Base-by-base conservation (phyloP, 371 early-diverging fungal genomes). In the Mortierella sp. region DNA sequence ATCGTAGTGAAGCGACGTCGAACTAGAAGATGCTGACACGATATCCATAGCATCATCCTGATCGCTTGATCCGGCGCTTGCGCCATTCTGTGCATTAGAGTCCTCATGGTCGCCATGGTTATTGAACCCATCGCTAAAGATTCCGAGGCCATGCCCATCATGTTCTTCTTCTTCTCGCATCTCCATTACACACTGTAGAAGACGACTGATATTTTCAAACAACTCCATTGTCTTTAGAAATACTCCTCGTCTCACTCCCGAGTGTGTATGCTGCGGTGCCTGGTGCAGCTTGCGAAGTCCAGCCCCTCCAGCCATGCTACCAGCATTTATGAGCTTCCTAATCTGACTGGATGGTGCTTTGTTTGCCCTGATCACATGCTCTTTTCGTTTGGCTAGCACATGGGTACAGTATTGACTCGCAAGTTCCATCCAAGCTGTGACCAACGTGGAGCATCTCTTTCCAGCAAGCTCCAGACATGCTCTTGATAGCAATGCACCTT, bases 121-220 rank as follows among this genome's bases (percentile, higher is more conserved):
- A 22, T 24, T 60, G 28, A 60, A 43, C 30, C 61, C 45, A 32
- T 67, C 59, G 1, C 47, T 61, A 11, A 30, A 51, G 11, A 26
- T 20, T 3, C 64, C 71, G 3, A 57, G 30, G 5, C 63, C 55
- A 1, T 57, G 62, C 1, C 64, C 70, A 16, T 58, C 63, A 8
- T 35, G 40, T 43, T 80, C 75, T 26, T 78, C 79, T 52, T 72
- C 72, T 39, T 80, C 80, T 1, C 62, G 72, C 75, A 80, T 80
- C 69, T 80, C 80, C 80, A 71, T 63, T 14, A 80, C 62, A 30
- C 80, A 80, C 37, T 80, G 80, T 37, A 80, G 24, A 12, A 80
- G 37, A 8, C 75, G 64, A 28, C 62, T 49, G 35, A 80, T 62
- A 35, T 69, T 75, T 52, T 80, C 80, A 68, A 72, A 80, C 18